Evolutionary conservation across 2,329 filamentous ascomycete genomes (phyloP).

Genomic region (Dactylellina drechsleri): DNA sequence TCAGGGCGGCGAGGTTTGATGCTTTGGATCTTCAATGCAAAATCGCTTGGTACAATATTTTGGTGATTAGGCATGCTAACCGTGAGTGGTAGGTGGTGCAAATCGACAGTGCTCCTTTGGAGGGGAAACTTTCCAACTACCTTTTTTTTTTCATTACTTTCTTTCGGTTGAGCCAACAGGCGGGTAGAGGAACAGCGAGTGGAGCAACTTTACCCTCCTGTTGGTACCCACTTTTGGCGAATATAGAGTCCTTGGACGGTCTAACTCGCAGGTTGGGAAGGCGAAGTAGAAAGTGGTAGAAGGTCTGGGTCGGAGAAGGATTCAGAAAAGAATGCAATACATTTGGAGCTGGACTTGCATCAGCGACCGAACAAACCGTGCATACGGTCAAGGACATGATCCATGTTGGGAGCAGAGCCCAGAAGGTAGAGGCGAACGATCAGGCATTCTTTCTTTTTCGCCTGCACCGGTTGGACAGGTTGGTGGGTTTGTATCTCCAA

Average conservation of each 20-base stretch:
- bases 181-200: neutral
- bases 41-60: constrained; percentile 14
- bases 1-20: constrained; percentile 23
- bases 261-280: constrained; percentile 2
- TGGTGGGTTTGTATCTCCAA: neutral
- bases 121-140: too few relatives aligned
- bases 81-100: constrained; percentile 50
- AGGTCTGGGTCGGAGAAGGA: constrained; percentile 4
- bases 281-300: constrained; percentile 3
- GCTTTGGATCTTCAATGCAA: constrained; percentile 45
- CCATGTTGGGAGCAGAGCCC: constrained; percentile 12
- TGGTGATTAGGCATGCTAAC: constrained; percentile 25
- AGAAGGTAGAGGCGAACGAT: constrained; percentile 2
- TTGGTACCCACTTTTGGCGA: too few relatives aligned
- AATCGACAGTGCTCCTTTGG: too few relatives aligned
- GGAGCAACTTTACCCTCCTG: too few relatives aligned
- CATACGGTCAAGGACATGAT: too few relatives aligned
- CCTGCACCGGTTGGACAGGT: constrained; percentile 24
- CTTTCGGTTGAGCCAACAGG: neutral
- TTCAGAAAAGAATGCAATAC: constrained; percentile 11
- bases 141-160: too few relatives aligned
- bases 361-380: neutral
- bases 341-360: constrained; percentile 2
- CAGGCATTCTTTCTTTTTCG: constrained; percentile 9
- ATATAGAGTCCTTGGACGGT: too few relatives aligned